Base-by-base conservation (phyloP, 108 stramenopile species). In the Bacterosira constricta region DNA sequence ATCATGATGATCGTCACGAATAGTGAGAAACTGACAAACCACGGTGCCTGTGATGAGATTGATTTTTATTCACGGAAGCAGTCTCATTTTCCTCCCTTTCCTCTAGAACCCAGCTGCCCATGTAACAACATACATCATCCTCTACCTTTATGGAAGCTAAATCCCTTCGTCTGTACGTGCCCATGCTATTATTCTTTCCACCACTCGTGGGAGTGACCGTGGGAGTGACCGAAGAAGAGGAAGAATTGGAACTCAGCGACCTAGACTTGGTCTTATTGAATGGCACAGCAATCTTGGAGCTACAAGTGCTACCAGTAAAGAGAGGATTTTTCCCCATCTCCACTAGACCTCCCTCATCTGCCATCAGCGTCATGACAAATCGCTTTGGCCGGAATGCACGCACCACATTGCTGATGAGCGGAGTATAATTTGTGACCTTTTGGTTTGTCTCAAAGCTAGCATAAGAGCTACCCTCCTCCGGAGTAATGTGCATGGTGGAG, bases 401-500 rank as follows among this genome's bases (percentile, higher is more conserved):
- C 21, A 99, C 83, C 8, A 99, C 98, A 75, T 99, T 98, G 66
- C 85, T 95, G 41, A 99, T 89, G 36, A 99, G 82, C 4, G 93
- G 73, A 27, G 87, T 89, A 90, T 97, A 97, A 27, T 81, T 83
- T 29, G 71, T 72, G 29, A 98, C 77, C 61, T 94, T 90, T 60
- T 96, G 93, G 71, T 99, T 99, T 39, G 98, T 99, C 88, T 99
- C 99, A 75, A 99, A 99, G 77, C 89, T 91, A 4, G 95, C 98
- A 75, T 99, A 99, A 54, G 88, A 91, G 56, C 95, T 97, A 6
- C 94, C 91, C 15, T 83, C 80, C 80, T 99, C 99, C 9, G 99
- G 99, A 25, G 99, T 99, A 59, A 99, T 96, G 84, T 99, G 99
- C 62, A 99, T 96, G 54, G 99, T 99, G 52, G 92, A 93, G 85